Evolutionary conservation across 352 stramenopile genomes (phyloP).

Genomic region (Phytophthora meadii): DNA sequence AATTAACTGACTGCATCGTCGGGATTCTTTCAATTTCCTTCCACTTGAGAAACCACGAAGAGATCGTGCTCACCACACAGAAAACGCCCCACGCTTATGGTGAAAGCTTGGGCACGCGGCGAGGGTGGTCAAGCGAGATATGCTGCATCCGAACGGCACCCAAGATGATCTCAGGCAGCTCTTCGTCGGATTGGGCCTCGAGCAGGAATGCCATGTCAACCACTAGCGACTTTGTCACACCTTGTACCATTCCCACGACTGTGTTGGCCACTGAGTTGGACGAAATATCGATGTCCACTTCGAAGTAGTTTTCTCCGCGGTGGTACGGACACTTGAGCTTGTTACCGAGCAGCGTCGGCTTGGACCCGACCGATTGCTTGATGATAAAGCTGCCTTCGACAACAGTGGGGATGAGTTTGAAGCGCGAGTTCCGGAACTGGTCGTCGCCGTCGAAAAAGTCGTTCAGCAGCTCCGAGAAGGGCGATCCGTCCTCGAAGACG

Average conservation of each 20-base stretch:
- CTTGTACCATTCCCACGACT: constrained; percentile 89
- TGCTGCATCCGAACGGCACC: constrained; percentile 84
- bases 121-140: constrained; percentile 82
- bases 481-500: constrained; percentile 87
- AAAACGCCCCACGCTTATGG: constrained; percentile 10
- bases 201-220: constrained; percentile 92
- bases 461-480: constrained; percentile 89
- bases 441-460: constrained; percentile 96
- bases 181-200: constrained; percentile 85
- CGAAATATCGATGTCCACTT: constrained; percentile 96
- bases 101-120: constrained; percentile 54
- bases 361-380: constrained; percentile 94
- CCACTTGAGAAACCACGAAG: constrained; percentile 12
- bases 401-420: constrained; percentile 98
- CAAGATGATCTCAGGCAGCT: constrained; percentile 86
- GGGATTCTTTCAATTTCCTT: constrained; percentile 2
- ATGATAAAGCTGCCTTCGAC: constrained; percentile 98
- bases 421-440: constrained; percentile 95
- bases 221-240: constrained; percentile 89
- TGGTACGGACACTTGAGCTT: constrained; percentile 94
- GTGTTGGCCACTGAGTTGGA: constrained; percentile 92
- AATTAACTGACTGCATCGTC: background rate
- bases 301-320: constrained; percentile 93
- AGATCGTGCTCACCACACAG: background rate
- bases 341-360: constrained; percentile 96